A percentile compares a stretch with the other conserved stretches of the same genome.
Conservation (phyloP, 352 stramenopile species). For the Phytophthora pluvialis region DNA sequence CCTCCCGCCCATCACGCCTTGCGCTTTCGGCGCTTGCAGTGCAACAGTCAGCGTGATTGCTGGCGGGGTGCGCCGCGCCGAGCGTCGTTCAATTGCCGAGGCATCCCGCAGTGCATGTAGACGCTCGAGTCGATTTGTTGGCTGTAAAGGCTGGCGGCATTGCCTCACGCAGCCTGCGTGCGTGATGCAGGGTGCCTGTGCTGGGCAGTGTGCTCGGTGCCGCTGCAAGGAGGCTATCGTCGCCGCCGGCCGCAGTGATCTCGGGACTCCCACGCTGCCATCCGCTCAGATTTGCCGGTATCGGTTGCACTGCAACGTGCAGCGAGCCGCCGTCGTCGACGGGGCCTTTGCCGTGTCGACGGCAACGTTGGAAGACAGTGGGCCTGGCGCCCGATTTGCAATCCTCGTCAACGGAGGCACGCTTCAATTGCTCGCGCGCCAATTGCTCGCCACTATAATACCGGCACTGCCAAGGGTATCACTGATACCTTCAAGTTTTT, state of each 20-base stretch:
- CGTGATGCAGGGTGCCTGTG: too few relatives aligned
- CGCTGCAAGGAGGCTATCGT: background rate
- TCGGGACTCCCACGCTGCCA: slow-evolving; percentile 4
- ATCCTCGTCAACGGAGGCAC: slow-evolving; percentile 12
- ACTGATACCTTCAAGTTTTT: slow-evolving; percentile 5
- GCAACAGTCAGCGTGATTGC: slow-evolving; percentile 14
- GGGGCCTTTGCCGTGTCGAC: too few relatives aligned
- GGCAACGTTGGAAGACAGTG: slow-evolving; percentile 18
- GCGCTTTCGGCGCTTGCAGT: background rate
- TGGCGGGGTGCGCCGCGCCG: slow-evolving; percentile 7
- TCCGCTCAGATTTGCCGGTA: slow-evolving; percentile 7
- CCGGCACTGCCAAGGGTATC: too few relatives aligned
- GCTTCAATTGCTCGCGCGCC: background rate
- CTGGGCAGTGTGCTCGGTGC: too few relatives aligned
- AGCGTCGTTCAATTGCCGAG: slow-evolving; percentile 18
- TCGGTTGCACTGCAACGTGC: background rate
- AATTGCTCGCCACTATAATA: too few relatives aligned
- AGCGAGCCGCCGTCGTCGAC: too few relatives aligned
- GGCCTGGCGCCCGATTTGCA: slow-evolving; percentile 17
- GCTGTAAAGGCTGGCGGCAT: slow-evolving; percentile 13
- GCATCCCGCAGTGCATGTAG: background rate
- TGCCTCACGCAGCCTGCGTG: background rate
- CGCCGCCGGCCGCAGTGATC: background rate
- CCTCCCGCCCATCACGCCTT: slow-evolving; percentile 4
- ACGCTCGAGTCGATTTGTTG: background rate